Base-by-base conservation (phyloP, 2,329 filamentous ascomycete genomes). In the Lojkania enalia region DNA sequence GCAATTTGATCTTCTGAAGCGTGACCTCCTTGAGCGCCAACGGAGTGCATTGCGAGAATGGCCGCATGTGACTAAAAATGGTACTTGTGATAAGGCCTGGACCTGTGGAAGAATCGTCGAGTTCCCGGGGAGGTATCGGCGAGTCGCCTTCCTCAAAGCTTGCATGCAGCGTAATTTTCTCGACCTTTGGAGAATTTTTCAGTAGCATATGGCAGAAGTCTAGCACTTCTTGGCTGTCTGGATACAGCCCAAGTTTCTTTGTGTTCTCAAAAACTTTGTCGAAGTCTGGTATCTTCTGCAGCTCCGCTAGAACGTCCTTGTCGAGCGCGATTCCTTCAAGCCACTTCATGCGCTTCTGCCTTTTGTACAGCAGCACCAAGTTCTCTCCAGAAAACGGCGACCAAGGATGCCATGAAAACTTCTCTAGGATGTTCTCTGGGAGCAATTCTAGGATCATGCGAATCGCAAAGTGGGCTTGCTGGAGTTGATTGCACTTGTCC, bases 401-500 rank as follows among this genome's bases (percentile, higher is more conserved):
- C 75, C 74, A 77, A 13, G 74, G 74, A 57, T 75, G 73, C 75
- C 75, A 78, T 48, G 71, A 74, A 61, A 77, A 77, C 48, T 73
- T 71, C 48, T 77, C 74, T 18, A 78, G 63, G 25, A 71, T 72
- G 48, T 77, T 70, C 39, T 76, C 72, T 1, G 75, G 75, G 25
- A 78, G 55, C 49, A 76, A 69, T 48, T 77, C 75, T 14, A 78
- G 46, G 14, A 78, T 68, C 70, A 77, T 74, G 33, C 74, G 71
- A 15, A 74, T 71, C 0, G 73, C 71, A 42, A 77, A 74, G 42
- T 75, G 67, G 29, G 74, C 74, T 49, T 74, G 73, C 42, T 72
- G 67, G 40, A 72, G 48, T 55, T 72, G 69, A 14, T 73, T 72
- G 57, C 70, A 73, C 39, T 72, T 70, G 46, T 77, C 73, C 27